These are phyloP conservation scores for Phytopythium ostracodes DNA, from an alignment of 352 stramenopile genomes.

Conservation along the genomic window DNA sequence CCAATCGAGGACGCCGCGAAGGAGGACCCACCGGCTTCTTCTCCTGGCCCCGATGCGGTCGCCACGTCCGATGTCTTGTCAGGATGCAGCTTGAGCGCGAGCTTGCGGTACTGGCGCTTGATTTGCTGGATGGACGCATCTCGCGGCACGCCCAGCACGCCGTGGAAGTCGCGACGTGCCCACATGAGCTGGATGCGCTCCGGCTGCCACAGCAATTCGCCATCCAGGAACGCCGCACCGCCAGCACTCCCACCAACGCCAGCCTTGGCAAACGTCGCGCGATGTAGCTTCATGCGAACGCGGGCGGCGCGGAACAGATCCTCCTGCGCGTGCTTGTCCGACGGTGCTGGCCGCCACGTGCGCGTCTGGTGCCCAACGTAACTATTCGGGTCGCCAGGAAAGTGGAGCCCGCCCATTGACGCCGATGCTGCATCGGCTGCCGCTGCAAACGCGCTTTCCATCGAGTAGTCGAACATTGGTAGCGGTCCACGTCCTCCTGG, in stretches of 20 bases:
- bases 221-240: conserved; percentile 33
- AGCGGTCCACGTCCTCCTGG: conserved; percentile 16
- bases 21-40: conserved; percentile 6
- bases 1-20: conserved; percentile 20
- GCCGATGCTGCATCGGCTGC: conserved; percentile 2
- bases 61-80: conserved; percentile 54
- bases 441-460: conserved; percentile 27
- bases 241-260: conserved; percentile 19
- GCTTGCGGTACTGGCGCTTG: conserved; percentile 81
- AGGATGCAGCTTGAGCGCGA: conserved; percentile 81
- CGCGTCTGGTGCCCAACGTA: conserved; percentile 12
- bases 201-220: conserved; percentile 71
- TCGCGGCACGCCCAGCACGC: conserved; percentile 62
- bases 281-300: conserved; percentile 77
- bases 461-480: conserved; percentile 33
- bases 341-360: conserved; percentile 32
- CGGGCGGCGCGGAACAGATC: conserved; percentile 70
- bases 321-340: conserved; percentile 68
- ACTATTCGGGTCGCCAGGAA: not conserved
- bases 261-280: conserved; percentile 39
- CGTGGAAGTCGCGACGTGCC: conserved; percentile 72
- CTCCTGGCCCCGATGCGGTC: not conserved
- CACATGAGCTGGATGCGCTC: conserved; percentile 78
- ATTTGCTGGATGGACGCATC: conserved; percentile 64
- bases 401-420: not conserved